A percentile compares a stretch with the other conserved stretches of the same genome.
These are phyloP conservation scores for Pseudofabraea citricarpa DNA, from an alignment of 2,329 filamentous ascomycete species.

Conservation along the genomic window DNA sequence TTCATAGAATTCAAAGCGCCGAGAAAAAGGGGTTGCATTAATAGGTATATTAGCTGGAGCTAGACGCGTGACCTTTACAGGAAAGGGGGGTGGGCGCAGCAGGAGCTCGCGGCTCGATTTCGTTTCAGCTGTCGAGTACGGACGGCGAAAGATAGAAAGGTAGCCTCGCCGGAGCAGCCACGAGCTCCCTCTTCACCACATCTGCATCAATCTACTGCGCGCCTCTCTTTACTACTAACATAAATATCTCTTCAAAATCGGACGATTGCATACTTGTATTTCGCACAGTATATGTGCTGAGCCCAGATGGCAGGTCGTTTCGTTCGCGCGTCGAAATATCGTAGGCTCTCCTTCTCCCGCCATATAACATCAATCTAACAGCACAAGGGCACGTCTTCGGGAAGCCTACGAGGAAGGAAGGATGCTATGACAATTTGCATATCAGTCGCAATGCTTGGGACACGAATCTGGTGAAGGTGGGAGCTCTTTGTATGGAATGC, in stretches of 20 bases:
- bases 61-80: background rate
- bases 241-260: slow-evolving; percentile 8
- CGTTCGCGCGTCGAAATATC: slow-evolving; percentile 70
- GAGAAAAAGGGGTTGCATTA: background rate
- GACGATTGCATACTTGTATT: slow-evolving; percentile 1
- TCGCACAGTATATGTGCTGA: slow-evolving; percentile 3
- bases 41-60: background rate
- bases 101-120: background rate
- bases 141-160: too few relatives aligned
- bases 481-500: slow-evolving; percentile 4
- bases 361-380: too few relatives aligned
- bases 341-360: slow-evolving; percentile 40
- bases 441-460: slow-evolving; percentile 99
- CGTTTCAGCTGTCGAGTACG: too few relatives aligned
- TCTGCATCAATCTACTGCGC: slow-evolving; percentile 2
- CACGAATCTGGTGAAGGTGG: slow-evolving; percentile 94
- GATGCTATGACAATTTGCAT: slow-evolving; percentile 96
- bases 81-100: background rate
- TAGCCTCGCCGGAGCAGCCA: background rate
- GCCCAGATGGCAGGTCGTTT: slow-evolving; percentile 63
- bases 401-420: slow-evolving; percentile 90
- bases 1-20: too few relatives aligned
- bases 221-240: slow-evolving; percentile 4
- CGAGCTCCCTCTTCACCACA: background rate
- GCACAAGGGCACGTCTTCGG: slow-evolving; percentile 85